A percentile compares a stretch with the other conserved stretches of the same genome.
Evolutionary conservation across 1,284 basidiomycete genomes (phyloP).

Genomic region (Cystobasidium pallidum): DNA sequence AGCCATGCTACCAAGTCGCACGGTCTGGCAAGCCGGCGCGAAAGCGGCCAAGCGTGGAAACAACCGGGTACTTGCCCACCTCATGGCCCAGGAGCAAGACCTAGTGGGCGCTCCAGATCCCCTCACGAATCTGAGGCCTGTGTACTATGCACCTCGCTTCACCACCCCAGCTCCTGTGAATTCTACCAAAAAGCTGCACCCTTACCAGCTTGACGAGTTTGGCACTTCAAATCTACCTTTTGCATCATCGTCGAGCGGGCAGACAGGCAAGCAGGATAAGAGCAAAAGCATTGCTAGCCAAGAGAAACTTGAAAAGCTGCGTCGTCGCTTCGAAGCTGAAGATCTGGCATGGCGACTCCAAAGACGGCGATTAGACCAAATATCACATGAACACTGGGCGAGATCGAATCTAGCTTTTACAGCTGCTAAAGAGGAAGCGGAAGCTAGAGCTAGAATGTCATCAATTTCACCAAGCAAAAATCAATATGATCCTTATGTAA

Average conservation of each 20-base stretch:
- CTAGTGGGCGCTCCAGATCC: slow-evolving; percentile 53
- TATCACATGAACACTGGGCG: slow-evolving; percentile 53
- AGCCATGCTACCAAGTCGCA: slow-evolving; percentile 1
- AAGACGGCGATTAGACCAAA: slow-evolving; percentile 50
- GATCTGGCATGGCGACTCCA: slow-evolving; percentile 53
- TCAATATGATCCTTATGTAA: slow-evolving; percentile 32
- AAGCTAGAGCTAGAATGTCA: slow-evolving; percentile 14
- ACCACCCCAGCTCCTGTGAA: slow-evolving; percentile 6
- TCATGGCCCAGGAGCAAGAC: slow-evolving; percentile 43
- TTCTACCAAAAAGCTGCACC: slow-evolving; percentile 45
- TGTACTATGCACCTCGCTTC: slow-evolving; percentile 52
- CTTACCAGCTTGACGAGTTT: slow-evolving; percentile 53
- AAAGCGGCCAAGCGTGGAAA: slow-evolving; percentile 6
- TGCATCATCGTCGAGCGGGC: slow-evolving; percentile 29
- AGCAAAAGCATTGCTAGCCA: neutral
- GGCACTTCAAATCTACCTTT: slow-evolving; percentile 18
- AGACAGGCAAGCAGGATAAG: neutral
- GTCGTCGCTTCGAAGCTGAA: slow-evolving; percentile 43
- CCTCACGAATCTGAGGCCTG: slow-evolving; percentile 52
- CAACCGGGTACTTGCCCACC: slow-evolving; percentile 18
- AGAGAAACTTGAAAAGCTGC: slow-evolving; percentile 25
- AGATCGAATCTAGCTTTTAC: slow-evolving; percentile 49
- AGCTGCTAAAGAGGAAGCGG: slow-evolving; percentile 35
- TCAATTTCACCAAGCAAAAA: slow-evolving; percentile 19
- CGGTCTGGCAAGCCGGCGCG: neutral